Percentiles rank a stretch among this genome's conserved stretches.
Evolutionary conservation across 495 filamentous ascomycete genomes (phyloP).

Genomic region (Parathielavia appendiculata): DNA sequence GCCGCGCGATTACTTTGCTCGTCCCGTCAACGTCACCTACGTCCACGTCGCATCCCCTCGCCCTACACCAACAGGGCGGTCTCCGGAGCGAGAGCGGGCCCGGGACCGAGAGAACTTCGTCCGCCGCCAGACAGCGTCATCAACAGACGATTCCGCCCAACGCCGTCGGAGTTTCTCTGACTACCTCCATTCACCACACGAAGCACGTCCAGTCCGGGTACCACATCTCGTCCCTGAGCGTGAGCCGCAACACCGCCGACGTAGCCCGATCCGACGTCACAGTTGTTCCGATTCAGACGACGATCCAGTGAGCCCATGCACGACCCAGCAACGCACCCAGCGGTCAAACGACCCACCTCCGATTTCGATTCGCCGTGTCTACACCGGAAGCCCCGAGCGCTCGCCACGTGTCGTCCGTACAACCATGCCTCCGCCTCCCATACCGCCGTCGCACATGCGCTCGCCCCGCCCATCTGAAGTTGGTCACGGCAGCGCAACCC

Average conservation of each 20-base stretch:
- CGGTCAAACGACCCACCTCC: slow-evolving; percentile 26
- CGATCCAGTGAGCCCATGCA: slow-evolving; percentile 16
- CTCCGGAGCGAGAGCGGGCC: slow-evolving; percentile 24
- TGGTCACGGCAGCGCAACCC: background rate
- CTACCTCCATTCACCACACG: slow-evolving; percentile 20
- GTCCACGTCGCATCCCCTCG: slow-evolving; percentile 22
- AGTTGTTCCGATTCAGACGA: slow-evolving; percentile 27
- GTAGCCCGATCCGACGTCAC: slow-evolving; percentile 29
- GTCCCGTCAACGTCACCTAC: slow-evolving; percentile 23
- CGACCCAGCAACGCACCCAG: slow-evolving; percentile 7
- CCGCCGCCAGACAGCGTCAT: slow-evolving; percentile 23
- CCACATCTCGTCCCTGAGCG: slow-evolving; percentile 22
- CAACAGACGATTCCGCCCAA: slow-evolving; percentile 24
- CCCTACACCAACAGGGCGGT: slow-evolving; percentile 14
- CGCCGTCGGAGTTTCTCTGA: slow-evolving; percentile 31
- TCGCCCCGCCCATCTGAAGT: slow-evolving; percentile 9
- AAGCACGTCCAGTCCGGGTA: slow-evolving; percentile 20
- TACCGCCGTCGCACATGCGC: slow-evolving; percentile 13
- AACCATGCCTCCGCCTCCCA: slow-evolving; percentile 19
- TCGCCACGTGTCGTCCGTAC: slow-evolving; percentile 18
- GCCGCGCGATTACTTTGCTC: slow-evolving; percentile 25
- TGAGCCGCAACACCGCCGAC: slow-evolving; percentile 19
- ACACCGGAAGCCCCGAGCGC: slow-evolving; percentile 18
- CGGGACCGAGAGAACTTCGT: slow-evolving; percentile 23
- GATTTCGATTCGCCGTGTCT: slow-evolving; percentile 24